Percentiles rank a stretch among this genome's conserved stretches.
Conservation (phyloP, 2,329 filamentous ascomycete genomes). For the Penicillium palitans region DNA sequence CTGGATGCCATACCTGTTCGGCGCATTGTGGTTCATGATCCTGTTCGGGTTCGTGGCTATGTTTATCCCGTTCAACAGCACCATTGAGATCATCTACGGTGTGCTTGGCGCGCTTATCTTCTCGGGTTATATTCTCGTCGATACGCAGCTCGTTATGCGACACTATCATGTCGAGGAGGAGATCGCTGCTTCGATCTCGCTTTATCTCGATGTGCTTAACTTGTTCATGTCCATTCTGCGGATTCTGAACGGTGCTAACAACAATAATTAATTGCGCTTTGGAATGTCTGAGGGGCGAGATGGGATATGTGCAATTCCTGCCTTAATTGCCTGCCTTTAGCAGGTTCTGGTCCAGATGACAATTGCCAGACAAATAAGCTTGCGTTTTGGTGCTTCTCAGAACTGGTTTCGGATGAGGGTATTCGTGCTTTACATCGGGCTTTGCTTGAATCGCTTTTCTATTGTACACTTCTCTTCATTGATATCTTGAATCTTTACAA, state of each 20-base stretch:
- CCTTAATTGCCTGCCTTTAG: neutral
- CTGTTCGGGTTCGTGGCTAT: slow-evolving; percentile 89
- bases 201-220: slow-evolving; percentile 97
- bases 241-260: slow-evolving; percentile 87
- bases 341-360: neutral
- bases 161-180: slow-evolving; percentile 98
- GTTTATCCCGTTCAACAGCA: slow-evolving; percentile 84
- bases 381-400: slow-evolving; percentile 5
- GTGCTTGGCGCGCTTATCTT: slow-evolving; percentile 82
- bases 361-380: neutral
- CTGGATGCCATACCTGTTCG: slow-evolving; percentile 95
- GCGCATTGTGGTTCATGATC: slow-evolving; percentile 82
- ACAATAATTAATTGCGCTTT: slow-evolving; percentile 68
- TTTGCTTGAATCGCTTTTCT: neutral
- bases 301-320: neutral
- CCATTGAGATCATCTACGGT: slow-evolving; percentile 80
- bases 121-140: slow-evolving; percentile 90
- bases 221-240: slow-evolving; percentile 92
- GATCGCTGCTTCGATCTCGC: slow-evolving; percentile 89
- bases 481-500: neutral
- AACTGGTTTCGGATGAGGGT: slow-evolving; percentile 2
- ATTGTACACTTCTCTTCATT: neutral
- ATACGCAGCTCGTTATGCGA: slow-evolving; percentile 92
- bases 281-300: neutral
- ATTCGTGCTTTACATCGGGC: neutral